These are phyloP conservation scores for Pythium phragmitis DNA, from an alignment of 352 stramenopile species.

Conservation along the genomic window DNA sequence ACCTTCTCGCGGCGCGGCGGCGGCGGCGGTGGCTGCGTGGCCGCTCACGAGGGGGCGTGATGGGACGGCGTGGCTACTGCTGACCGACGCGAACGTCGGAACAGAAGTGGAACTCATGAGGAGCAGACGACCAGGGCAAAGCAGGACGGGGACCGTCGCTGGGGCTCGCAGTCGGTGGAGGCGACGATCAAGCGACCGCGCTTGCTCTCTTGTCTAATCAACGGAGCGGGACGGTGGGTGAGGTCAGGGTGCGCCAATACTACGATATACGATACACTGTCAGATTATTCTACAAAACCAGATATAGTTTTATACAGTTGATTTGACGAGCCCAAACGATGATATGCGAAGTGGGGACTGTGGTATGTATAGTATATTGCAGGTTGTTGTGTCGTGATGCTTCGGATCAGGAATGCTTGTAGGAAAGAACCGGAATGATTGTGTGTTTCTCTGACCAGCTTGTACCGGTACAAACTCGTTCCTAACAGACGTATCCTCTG, in stretches of 20 bases:
- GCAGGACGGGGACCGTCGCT: background rate
- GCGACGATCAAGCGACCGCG: background rate
- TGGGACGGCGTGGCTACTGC: background rate
- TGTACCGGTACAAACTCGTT: background rate
- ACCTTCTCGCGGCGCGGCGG: background rate
- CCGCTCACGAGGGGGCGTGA: background rate
- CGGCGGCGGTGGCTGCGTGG: background rate
- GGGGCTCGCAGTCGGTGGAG: background rate
- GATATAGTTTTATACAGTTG: background rate
- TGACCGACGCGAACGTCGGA: background rate
- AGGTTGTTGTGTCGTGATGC: background rate
- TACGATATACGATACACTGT: background rate
- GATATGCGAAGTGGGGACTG: too few relatives aligned
- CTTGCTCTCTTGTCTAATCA: background rate
- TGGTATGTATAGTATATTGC: too few relatives aligned
- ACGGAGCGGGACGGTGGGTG: background rate
- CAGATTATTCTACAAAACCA: background rate
- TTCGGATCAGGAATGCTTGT: background rate
- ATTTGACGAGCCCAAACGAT: background rate
- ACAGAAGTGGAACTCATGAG: slow-evolving; percentile 3
- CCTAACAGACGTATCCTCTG: background rate
- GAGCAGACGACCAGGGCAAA: background rate
- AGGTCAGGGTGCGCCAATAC: background rate
- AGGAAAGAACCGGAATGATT: background rate
- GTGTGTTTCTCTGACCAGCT: background rate